Percentiles rank a stretch among this genome's conserved stretches.
These are phyloP conservation scores for Nakazawaea peltata DNA, from an alignment of 805 yeast genomes.

Conservation along the genomic window DNA sequence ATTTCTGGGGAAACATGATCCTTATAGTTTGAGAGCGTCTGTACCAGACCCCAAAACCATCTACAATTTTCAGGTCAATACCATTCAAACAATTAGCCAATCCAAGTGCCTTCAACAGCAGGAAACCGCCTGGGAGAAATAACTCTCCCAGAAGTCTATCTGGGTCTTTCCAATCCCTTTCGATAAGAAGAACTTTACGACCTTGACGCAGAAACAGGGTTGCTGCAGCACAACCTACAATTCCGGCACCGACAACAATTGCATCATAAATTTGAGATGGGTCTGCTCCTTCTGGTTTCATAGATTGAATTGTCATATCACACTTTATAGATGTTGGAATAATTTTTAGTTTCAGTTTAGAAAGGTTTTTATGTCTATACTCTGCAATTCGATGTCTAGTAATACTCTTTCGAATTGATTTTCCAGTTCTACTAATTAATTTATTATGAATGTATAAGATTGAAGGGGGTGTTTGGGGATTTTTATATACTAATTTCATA, in stretches of 20 bases:
- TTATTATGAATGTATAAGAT: too few species aligned
- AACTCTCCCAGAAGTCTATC: conserved; percentile 97
- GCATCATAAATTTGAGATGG: conserved; percentile 76
- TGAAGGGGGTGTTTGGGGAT: too few species aligned
- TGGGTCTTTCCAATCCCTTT: conserved; percentile 87
- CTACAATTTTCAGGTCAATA: conserved; percentile 68
- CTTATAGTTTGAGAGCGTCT: conserved; percentile 53
- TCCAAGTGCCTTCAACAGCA: conserved; percentile 75
- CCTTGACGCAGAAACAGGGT: conserved; percentile 88
- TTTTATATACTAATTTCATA: too few species aligned
- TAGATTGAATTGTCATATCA: too few species aligned
- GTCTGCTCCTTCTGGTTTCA: too few species aligned
- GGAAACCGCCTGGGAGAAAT: conserved; percentile 94
- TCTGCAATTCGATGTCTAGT: too few species aligned
- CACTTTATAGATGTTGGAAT: too few species aligned
- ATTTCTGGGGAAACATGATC: conserved; percentile 55
- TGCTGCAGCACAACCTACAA: conserved; percentile 90
- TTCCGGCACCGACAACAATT: conserved; percentile 97
- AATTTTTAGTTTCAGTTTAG: too few species aligned
- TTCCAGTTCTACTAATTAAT: too few species aligned
- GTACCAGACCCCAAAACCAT: conserved; percentile 71
- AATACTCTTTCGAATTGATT: too few species aligned
- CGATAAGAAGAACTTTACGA: conserved; percentile 67
- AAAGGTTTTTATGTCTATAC: too few species aligned
- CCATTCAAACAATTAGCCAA: conserved; percentile 67